Evolutionary conservation across 805 yeast species (phyloP), one percentile per base, ranked within the genome.

Genomic region (Kluyveromyces siamensis): DNA sequence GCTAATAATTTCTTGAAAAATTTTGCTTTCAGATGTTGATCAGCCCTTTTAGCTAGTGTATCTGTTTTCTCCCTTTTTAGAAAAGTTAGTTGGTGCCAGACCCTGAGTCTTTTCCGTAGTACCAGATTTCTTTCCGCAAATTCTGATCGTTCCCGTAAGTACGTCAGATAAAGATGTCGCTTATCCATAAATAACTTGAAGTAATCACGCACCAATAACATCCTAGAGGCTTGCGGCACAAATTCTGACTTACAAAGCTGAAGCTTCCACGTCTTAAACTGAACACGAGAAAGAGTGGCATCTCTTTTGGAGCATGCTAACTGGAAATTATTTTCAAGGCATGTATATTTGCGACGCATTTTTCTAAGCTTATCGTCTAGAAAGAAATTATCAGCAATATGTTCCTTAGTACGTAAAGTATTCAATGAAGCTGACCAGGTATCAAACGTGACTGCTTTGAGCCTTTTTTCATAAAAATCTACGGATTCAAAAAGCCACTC

Each of bases 301-400:
- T 30, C 14, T 30, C 35, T 30, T 30, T 30, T 30, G 18, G 17
- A 37, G 21, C 16, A 17, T 37, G 8, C n/a, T 3, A n/a, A 18
- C n/a, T 11, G 10, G 10, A 10, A 16, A 11, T 8, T 37, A 11
- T 11, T 37, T 37, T 37, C 19, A 8, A 37, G 18, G n/a, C 4
- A 11, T 40, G 27, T 38, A 21, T 38, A 27, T 45, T 41, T 45
- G 43, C 19, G 41, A 27, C 47, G 52, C 11, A 61, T 37, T 19
- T 41, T 51, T 35, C 41, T 47, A 27, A 59, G 53, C 27, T 48
- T 33, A 27, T 53, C 51, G 35, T 59, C 55, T 14, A 56, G 41
- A n/a, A 61, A 55, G 37, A 54, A 58, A 27, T 51, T 57, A 46
- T 60, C 58, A 5, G 66, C 63, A 0, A 61, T 44, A 8, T 48